Base-by-base conservation (phyloP, 2,329 filamentous ascomycete species). In the Colletotrichum gloeosporioides region DNA sequence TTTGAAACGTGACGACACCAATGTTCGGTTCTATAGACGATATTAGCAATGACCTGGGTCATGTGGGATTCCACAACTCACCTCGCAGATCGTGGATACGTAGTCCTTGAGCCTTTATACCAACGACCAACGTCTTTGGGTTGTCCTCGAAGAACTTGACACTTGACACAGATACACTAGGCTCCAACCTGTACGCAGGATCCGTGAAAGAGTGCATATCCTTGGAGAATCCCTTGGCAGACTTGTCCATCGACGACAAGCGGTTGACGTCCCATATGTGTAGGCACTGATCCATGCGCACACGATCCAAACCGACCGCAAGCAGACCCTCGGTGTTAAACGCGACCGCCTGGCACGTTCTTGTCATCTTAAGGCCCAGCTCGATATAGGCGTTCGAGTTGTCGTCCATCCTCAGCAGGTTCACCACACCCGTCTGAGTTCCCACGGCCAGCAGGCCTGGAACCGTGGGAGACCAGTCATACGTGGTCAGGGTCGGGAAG, bases 241-340 rank as follows among this genome's bases (percentile, higher is more conserved):
- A 85, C 39, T 86, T 82, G 79, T 88, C 88, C 83, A 89, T 85
- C 59, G 84, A 87, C 25, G 88, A 89, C 64, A 92, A 87, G 53
- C 91, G 91, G 79, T 91, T 93, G 71, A 96, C 89, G 83, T 98
- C 95, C 91, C 95, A 97, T 34, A 97, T 93, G 80, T 96, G 95
- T 65, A 98, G 88, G 80, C 94, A 96, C 78, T 94, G 92, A 81
- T 97, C 95, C 84, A 95, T 96, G 36, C 95, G 91, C 29, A 96
- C 95, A 79, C 94, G 90, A 80, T 97, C 95, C 68, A 97, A 87
- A 2, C 94, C 95, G 32, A 96, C 94, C 12, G 95, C 95, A 68
- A 98, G 87, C 72, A 94, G 88, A 22, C 94, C 93, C 7, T 88
- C 89, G 5, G 91, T 92, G 81, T 93, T 96, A 85, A 97, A 96